phyloP scores from a whole-genome alignment of 2,329 filamentous ascomycete species.

The Verticillium dahliae region DNA sequence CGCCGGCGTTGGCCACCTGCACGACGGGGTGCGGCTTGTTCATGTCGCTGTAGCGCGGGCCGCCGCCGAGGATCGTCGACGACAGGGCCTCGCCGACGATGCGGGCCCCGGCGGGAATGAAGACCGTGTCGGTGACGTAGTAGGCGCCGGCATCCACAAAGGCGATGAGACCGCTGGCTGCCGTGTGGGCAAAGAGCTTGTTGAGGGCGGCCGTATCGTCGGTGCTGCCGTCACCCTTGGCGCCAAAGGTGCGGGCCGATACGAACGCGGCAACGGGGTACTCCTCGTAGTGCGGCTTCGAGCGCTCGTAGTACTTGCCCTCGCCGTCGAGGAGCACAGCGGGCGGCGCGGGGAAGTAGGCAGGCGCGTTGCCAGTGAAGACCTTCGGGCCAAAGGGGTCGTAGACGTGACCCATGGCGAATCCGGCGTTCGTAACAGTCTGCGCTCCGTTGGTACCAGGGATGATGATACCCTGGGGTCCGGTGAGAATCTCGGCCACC shows the following conservation, averaged over 20 bases:
- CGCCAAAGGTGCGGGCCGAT: conserved; percentile 61
- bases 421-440: conserved; percentile 48
- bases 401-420: conserved; percentile 54
- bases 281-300: conserved; percentile 69
- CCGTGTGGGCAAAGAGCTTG: conserved; percentile 47
- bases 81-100: conserved; percentile 55
- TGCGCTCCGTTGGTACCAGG: conserved; percentile 41
- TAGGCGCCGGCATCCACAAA: conserved; percentile 59
- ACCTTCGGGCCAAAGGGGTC: conserved; percentile 33
- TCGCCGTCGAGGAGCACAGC: conserved; percentile 43
- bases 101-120: conserved; percentile 39
- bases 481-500: conserved; percentile 27
- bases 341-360: conserved; percentile 40
- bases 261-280: conserved; percentile 54
- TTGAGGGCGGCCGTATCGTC: conserved; percentile 72
- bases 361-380: conserved; percentile 39
- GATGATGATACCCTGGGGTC: conserved; percentile 45
- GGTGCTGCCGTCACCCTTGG: conserved; percentile 64
- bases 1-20: conserved; percentile 56
- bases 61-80: conserved; percentile 48
- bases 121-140: conserved; percentile 47
- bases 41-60: conserved; percentile 48
- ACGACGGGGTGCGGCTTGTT: conserved; percentile 57
- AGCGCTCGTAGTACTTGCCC: conserved; percentile 60
- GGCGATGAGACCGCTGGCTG: conserved; percentile 47